Evolutionary conservation across 495 filamentous ascomycete genomes (phyloP).

Genomic region (Xylaria venustula): DNA sequence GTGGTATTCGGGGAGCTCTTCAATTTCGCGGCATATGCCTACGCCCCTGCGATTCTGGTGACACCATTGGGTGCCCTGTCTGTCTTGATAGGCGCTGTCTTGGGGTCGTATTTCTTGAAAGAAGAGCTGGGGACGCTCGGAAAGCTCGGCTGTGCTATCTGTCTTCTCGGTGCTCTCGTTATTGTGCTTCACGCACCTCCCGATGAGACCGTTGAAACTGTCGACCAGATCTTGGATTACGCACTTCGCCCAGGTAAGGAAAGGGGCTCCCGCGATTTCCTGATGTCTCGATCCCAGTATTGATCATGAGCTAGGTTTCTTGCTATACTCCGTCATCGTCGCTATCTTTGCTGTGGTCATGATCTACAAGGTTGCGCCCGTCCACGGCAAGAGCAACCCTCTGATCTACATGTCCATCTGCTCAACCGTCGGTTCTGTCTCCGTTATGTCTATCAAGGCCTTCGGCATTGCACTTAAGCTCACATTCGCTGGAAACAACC

Average conservation of each 20-base stretch:
- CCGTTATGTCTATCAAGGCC: slow-evolving; percentile 97
- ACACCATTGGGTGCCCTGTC: slow-evolving; percentile 91
- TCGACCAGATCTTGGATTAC: slow-evolving; percentile 84
- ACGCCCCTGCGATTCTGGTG: slow-evolving; percentile 94
- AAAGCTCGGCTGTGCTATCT: slow-evolving; percentile 93
- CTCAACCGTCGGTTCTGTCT: slow-evolving; percentile 92
- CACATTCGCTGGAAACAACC: slow-evolving; percentile 86
- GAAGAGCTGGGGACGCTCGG: slow-evolving; percentile 86
- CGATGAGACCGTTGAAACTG: slow-evolving; percentile 81
- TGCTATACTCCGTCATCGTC: slow-evolving; percentile 76
- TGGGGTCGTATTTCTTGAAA: slow-evolving; percentile 90
- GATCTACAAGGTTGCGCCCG: slow-evolving; percentile 91
- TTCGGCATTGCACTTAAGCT: slow-evolving; percentile 96
- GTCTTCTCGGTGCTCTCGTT: slow-evolving; percentile 92
- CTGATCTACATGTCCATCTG: slow-evolving; percentile 96
- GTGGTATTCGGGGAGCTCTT: slow-evolving; percentile 85
- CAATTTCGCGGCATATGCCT: slow-evolving; percentile 97
- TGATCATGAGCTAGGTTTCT: slow-evolving; percentile 64
- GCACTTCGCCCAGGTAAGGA: slow-evolving; percentile 82
- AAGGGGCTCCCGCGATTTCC: not conserved
- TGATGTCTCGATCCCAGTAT: slow-evolving; percentile 1
- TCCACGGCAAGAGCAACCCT: slow-evolving; percentile 90
- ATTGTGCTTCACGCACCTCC: slow-evolving; percentile 97
- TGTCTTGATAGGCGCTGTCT: slow-evolving; percentile 90
- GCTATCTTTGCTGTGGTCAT: slow-evolving; percentile 81